Base-by-base conservation (phyloP, 495 filamentous ascomycete genomes). In the Pyronema omphalodes region DNA sequence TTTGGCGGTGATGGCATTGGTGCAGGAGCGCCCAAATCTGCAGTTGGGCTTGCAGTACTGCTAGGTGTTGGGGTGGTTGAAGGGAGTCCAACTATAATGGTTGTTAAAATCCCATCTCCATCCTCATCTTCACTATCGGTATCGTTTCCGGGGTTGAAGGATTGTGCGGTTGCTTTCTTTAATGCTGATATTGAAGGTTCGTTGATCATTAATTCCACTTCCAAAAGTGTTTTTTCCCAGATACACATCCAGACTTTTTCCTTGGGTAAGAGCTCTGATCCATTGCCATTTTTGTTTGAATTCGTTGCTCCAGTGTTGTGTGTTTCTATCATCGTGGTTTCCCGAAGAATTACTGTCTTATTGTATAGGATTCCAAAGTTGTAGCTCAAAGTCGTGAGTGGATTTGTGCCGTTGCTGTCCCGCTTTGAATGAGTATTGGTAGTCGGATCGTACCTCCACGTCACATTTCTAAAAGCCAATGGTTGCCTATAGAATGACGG, bases 161-260 rank as follows among this genome's bases (percentile, higher is more conserved):
- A 14, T 11, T 8, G 47, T 3, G 36, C 1, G 11, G 18, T 44
- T 8, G 44, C 34, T 40, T 51, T 44, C 29, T 6, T 54, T 44
- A 15, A 11, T 29, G n/a, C 36, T 33, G 58, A 54, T 14, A 50
- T 37, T 40, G 46, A 56, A 9, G 45, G 35, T 11, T 57, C 45
- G 49, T 54, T 47, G 15, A 57, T 52, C 6, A 57, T 52, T 7
- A 64, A 35, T 19, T 64, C 60, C 8, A 64, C 57, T 19, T 64
- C 60, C 5, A 64, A 43, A 1, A 64, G 57, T 1, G 61, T 60
- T 46, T 64, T 64, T 29, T 63, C 61, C 61, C 61, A 64, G 35
- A 55, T 35, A 41, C 61, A 64, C 43, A 55, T 64, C 61, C 61
- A 64, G 3, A 63, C 57, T 18, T 64, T 57, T 23, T 64, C 61